These are phyloP conservation scores for Podila minutissima DNA, from an alignment of 192 early-diverging fungal genomes.

Conservation along the genomic window DNA sequence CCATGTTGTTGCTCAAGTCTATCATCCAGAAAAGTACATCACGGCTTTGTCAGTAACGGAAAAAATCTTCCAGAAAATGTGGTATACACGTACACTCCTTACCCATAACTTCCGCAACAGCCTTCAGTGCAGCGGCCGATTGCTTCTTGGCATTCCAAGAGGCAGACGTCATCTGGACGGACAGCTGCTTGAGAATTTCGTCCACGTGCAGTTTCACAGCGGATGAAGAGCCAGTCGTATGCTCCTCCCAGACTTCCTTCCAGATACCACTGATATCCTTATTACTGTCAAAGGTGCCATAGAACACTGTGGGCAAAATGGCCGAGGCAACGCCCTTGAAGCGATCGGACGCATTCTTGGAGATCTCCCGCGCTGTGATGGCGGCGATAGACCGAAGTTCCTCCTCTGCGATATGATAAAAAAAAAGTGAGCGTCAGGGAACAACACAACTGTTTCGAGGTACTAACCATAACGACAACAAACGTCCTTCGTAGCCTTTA, in stretches of 20 bases:
- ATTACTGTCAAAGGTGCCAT: constrained; percentile 73
- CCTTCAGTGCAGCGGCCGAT: constrained; percentile 71
- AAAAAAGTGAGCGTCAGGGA: not conserved
- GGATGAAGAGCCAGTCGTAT: constrained; percentile 65
- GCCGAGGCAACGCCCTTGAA: constrained; percentile 62
- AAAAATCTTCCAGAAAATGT: not conserved
- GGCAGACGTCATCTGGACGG: constrained; percentile 63
- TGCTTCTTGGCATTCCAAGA: constrained; percentile 86
- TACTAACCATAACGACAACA: not conserved
- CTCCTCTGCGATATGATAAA: constrained; percentile 58
- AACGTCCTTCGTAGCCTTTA: constrained; percentile 7
- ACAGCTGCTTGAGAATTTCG: constrained; percentile 70
- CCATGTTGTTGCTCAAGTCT: constrained; percentile 56
- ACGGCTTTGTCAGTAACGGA: not conserved
- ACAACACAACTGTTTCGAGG: not conserved
- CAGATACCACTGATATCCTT: constrained; percentile 67
- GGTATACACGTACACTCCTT: not conserved
- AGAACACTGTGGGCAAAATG: constrained; percentile 76
- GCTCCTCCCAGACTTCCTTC: constrained; percentile 82
- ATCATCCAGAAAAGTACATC: constrained; percentile 1
- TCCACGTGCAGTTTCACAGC: constrained; percentile 70
- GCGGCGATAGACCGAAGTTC: constrained; percentile 76
- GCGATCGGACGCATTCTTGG: constrained; percentile 69
- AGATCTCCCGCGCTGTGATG: constrained; percentile 73
- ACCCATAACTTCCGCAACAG: constrained; percentile 60